phyloP scores from a whole-genome alignment of 192 early-diverging fungal species.

The Coemansia sp. region DNA sequence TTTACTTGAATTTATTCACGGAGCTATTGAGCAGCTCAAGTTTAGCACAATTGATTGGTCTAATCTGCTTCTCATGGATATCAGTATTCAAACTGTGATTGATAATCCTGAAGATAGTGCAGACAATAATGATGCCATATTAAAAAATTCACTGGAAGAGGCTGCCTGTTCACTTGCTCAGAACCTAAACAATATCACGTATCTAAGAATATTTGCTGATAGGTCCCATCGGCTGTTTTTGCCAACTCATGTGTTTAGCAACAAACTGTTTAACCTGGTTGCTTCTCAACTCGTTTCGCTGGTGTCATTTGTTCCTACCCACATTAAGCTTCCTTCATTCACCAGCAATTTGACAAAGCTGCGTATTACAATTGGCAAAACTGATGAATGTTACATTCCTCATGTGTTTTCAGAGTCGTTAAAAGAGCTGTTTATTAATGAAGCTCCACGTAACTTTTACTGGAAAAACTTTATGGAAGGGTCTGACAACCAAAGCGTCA shows the following conservation, averaged over 20 bases:
- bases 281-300: neutral
- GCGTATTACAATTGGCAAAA: neutral
- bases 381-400: neutral
- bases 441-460: neutral
- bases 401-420: neutral
- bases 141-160: neutral
- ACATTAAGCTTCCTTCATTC: neutral
- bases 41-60: neutral
- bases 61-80: neutral
- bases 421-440: neutral
- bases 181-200: neutral
- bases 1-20: neutral
- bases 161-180: neutral
- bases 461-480: neutral
- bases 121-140: neutral
- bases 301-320: neutral
- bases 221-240: neutral
- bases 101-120: neutral
- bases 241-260: neutral
- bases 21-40: neutral
- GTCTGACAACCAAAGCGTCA: no score
- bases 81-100: neutral
- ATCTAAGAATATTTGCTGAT: neutral
- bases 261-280: neutral
- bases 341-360: neutral